These are phyloP conservation scores for Suillus lakei DNA, from an alignment of 768 basidiomycete genomes.

Conservation along the genomic window DNA sequence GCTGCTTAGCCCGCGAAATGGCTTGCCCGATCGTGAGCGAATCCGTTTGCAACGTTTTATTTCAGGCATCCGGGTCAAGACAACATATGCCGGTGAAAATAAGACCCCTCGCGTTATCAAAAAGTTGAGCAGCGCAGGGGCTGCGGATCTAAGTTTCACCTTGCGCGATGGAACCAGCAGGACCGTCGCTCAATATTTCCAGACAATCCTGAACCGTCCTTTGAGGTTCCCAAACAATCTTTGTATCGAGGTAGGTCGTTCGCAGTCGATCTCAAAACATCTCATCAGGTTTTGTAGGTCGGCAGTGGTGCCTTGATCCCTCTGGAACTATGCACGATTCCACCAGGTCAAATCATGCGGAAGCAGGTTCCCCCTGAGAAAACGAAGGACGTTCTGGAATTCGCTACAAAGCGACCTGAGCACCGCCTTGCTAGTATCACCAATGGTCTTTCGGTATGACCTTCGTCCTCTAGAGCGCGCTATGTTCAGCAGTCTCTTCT, in stretches of 20 bases:
- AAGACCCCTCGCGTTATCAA: slow-evolving; percentile 64
- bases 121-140: slow-evolving; percentile 58
- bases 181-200: slow-evolving; percentile 70
- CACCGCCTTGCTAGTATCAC: slow-evolving; percentile 61
- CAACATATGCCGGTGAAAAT: slow-evolving; percentile 42
- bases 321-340: slow-evolving; percentile 67
- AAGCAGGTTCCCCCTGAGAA: slow-evolving; percentile 74
- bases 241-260: slow-evolving; percentile 64
- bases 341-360: slow-evolving; percentile 69
- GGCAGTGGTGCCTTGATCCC: slow-evolving; percentile 67
- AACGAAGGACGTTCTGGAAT: slow-evolving; percentile 63
- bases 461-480: neutral
- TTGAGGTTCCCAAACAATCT: slow-evolving; percentile 65
- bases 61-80: slow-evolving; percentile 53
- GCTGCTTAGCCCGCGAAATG: slow-evolving; percentile 43
- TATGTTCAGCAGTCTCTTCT: neutral
- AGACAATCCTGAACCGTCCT: slow-evolving; percentile 51
- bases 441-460: slow-evolving; percentile 54
- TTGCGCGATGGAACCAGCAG: slow-evolving; percentile 58
- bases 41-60: slow-evolving; percentile 60
- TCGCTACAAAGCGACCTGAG: slow-evolving; percentile 65
- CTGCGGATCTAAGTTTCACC: slow-evolving; percentile 57
- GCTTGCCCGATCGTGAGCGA: slow-evolving; percentile 56
- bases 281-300: slow-evolving; percentile 48
- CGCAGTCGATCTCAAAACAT: neutral